Conservation (phyloP, 2,329 filamentous ascomycete species). For the Monosporascus ibericus region DNA sequence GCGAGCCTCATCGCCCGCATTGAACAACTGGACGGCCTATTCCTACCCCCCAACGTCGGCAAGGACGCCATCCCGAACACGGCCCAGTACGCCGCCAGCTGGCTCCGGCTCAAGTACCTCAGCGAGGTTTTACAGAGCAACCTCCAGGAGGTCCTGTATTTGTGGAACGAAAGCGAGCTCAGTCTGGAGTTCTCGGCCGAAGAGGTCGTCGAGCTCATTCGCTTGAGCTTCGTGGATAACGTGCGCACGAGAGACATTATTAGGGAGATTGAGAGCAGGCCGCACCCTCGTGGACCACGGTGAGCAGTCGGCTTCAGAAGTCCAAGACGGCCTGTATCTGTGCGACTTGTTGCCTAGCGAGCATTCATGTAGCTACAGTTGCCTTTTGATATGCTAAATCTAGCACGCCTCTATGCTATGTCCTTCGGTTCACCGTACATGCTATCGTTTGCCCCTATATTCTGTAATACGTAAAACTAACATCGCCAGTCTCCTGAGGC, state of each 20-base stretch:
- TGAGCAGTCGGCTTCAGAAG: neutral
- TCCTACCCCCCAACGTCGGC: constrained; percentile 34
- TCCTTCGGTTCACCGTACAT: no score
- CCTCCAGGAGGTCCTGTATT: constrained; percentile 53
- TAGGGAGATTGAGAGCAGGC: constrained; percentile 49
- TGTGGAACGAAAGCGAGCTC: constrained; percentile 62
- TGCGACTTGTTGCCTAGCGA: no score
- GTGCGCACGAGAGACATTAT: constrained; percentile 51
- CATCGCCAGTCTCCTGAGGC: no score
- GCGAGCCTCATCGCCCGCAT: constrained; percentile 52
- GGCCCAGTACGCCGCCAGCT: constrained; percentile 54
- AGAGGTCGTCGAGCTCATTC: constrained; percentile 58
- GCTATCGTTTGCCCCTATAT: no score
- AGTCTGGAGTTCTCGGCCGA: constrained; percentile 55
- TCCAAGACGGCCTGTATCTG: no score
- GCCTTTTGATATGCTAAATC: no score
- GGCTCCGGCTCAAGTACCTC: constrained; percentile 59
- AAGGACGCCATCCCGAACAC: constrained; percentile 46
- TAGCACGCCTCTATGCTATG: no score
- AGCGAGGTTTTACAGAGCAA: constrained; percentile 62
- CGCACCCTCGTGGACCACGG: constrained; percentile 29
- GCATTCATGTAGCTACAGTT: no score
- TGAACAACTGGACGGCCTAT: constrained; percentile 55
- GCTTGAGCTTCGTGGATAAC: constrained; percentile 60
- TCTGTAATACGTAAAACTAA: no score